These are phyloP conservation scores for Fusarium nelsonii DNA, from an alignment of 2,329 filamentous ascomycete genomes.

Conservation along the genomic window DNA sequence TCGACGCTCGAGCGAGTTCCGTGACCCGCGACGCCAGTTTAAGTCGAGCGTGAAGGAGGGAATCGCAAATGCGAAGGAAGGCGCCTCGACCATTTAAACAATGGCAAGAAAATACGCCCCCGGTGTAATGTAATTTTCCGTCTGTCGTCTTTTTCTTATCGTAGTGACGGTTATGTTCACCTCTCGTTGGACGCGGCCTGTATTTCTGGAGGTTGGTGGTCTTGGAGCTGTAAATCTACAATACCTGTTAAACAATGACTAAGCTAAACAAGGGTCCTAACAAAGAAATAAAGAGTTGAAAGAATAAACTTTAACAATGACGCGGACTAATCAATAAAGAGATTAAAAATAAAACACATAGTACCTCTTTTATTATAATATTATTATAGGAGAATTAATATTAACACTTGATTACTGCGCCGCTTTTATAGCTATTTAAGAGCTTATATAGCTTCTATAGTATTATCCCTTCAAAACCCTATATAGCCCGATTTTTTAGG, in stretches of 20 bases:
- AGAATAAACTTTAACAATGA: no score
- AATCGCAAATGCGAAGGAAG: not conserved
- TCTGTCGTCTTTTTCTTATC: not conserved
- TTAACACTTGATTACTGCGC: not conserved
- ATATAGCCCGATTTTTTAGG: slow-evolving; percentile 18
- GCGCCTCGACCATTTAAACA: not conserved
- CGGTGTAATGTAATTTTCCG: no score
- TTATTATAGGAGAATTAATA: not conserved
- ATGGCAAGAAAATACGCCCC: not conserved
- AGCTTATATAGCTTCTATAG: not conserved
- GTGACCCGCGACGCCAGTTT: slow-evolving; percentile 19
- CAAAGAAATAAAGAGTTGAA: not conserved
- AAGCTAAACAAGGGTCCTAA: not conserved
- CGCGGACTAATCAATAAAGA: not conserved
- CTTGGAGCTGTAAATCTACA: not conserved
- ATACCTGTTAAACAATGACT: slow-evolving; percentile 9
- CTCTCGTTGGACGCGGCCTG: not conserved
- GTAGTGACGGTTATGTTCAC: not conserved
- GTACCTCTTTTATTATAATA: not conserved
- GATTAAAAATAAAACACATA: not conserved
- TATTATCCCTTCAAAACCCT: not conserved
- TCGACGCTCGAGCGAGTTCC: slow-evolving; percentile 18
- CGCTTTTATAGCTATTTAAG: accelerated
- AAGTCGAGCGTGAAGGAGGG: not conserved
- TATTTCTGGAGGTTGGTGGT: slow-evolving; percentile 2